Conservation (phyloP, 2,329 filamentous ascomycete genomes). For the Penicillium decumbens region DNA sequence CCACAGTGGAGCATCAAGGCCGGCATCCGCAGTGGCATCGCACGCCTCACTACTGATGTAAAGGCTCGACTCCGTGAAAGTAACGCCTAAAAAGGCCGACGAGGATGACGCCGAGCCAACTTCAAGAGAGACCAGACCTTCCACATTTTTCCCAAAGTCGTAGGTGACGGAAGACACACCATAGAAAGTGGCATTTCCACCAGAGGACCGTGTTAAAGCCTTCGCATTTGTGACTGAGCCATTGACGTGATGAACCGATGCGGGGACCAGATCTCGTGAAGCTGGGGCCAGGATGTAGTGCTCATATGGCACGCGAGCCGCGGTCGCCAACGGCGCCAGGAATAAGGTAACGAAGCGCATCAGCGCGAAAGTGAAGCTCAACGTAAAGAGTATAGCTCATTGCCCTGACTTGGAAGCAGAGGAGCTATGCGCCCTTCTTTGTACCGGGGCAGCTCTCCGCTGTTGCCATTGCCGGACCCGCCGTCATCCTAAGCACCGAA, state of each 20-base stretch:
- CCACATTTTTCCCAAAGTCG: slow-evolving; percentile 41
- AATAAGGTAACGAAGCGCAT: neutral
- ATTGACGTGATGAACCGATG: slow-evolving; percentile 26
- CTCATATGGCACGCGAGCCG: neutral
- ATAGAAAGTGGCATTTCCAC: slow-evolving; percentile 10
- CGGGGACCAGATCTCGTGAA: slow-evolving; percentile 24
- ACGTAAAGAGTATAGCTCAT: too few relatives aligned
- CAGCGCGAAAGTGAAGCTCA: too few relatives aligned
- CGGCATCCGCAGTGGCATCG: slow-evolving; percentile 47
- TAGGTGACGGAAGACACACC: slow-evolving; percentile 35
- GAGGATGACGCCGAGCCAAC: slow-evolving; percentile 22
- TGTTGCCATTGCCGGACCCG: too few relatives aligned
- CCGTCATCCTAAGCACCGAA: too few relatives aligned
- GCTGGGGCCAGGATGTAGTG: too few relatives aligned
- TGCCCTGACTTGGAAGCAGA: too few relatives aligned
- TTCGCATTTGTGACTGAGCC: slow-evolving; percentile 26
- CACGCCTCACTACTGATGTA: slow-evolving; percentile 48
- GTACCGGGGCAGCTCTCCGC: too few relatives aligned
- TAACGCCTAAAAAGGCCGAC: slow-evolving; percentile 36
- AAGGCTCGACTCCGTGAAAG: slow-evolving; percentile 40
- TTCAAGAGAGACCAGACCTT: slow-evolving; percentile 42
- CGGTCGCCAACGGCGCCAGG: neutral
- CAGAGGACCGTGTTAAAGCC: slow-evolving; percentile 10
- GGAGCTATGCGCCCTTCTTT: too few relatives aligned
- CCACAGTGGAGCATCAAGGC: slow-evolving; percentile 49